Evolutionary conservation across 768 basidiomycete genomes (phyloP).

Genomic region (Leccinum arenicola): DNA sequence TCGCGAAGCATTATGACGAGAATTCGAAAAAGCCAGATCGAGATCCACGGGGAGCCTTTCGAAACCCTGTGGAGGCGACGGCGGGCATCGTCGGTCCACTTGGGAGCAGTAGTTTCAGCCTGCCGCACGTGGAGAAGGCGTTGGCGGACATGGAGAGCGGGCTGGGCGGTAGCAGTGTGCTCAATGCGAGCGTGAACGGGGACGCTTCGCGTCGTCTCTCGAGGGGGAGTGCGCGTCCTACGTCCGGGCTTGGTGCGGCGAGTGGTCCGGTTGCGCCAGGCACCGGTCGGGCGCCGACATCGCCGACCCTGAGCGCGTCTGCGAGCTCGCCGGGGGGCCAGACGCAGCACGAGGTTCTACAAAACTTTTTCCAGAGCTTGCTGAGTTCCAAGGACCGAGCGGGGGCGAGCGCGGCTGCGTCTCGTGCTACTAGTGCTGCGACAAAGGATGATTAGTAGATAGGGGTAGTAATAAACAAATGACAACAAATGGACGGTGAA

Average conservation of each 20-base stretch:
- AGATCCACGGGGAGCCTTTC: conserved; percentile 86
- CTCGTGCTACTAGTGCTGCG: conserved; percentile 9
- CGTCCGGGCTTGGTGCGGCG: conserved; percentile 40
- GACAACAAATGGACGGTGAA: conserved; percentile 15
- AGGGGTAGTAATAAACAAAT: conserved; percentile 11
- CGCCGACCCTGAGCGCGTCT: conserved; percentile 36
- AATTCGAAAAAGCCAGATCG: conserved; percentile 87
- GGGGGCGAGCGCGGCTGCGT: conserved; percentile 33
- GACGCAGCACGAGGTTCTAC: conserved; percentile 78
- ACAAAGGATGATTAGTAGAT: neutral
- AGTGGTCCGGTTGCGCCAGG: conserved; percentile 34
- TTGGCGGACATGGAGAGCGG: conserved; percentile 84
- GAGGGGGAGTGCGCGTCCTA: conserved; percentile 22
- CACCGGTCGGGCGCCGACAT: conserved; percentile 35
- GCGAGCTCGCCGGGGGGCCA: conserved; percentile 53
- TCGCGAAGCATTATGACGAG: conserved; percentile 87
- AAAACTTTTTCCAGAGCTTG: conserved; percentile 85
- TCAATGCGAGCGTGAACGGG: conserved; percentile 33
- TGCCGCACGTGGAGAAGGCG: conserved; percentile 87
- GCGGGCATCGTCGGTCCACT: conserved; percentile 89
- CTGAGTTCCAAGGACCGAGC: conserved; percentile 66
- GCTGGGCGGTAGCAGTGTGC: conserved; percentile 31
- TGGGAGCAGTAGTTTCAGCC: conserved; percentile 78
- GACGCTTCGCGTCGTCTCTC: conserved; percentile 37
- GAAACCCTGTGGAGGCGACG: conserved; percentile 64